A percentile compares a stretch with the other conserved stretches of the same genome.
Evolutionary conservation across 2,329 filamentous ascomycete species (phyloP).

Genomic region (Simplicillium sp.): DNA sequence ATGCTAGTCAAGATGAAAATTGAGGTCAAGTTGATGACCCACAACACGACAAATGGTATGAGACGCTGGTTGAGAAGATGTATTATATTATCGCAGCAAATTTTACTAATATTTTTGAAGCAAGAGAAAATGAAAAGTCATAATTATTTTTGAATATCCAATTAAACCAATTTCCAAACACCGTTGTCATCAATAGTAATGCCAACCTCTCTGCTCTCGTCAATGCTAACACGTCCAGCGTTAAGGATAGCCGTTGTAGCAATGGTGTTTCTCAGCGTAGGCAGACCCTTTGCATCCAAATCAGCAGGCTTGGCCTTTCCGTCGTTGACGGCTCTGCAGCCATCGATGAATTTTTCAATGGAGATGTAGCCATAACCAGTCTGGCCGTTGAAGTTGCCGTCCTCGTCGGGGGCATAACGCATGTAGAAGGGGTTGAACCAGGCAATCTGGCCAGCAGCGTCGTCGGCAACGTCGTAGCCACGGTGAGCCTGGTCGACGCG

Average conservation of each 20-base stretch:
- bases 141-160: background rate
- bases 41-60: too few species aligned
- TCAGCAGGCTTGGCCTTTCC: slow-evolving; percentile 63
- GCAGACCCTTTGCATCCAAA: slow-evolving; percentile 70
- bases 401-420: slow-evolving; percentile 88
- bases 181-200: slow-evolving; percentile 55
- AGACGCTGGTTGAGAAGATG: too few species aligned
- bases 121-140: background rate
- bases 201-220: slow-evolving; percentile 69
- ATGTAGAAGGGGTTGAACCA: slow-evolving; percentile 97
- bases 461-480: slow-evolving; percentile 89
- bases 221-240: slow-evolving; percentile 74
- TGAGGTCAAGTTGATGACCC: too few species aligned
- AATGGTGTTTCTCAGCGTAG: slow-evolving; percentile 81
- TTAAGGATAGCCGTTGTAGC: slow-evolving; percentile 88
- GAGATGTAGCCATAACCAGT: slow-evolving; percentile 88
- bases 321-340: slow-evolving; percentile 68
- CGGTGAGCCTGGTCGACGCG: slow-evolving; percentile 88
- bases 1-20: too few species aligned
- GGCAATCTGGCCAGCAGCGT: slow-evolving; percentile 57
- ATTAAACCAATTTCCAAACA: slow-evolving; percentile 54
- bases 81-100: too few species aligned
- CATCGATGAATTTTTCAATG: slow-evolving; percentile 94
- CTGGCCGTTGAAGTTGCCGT: slow-evolving; percentile 89
- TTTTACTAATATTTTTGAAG: background rate